phyloP scores from a whole-genome alignment of 108 stramenopile species.

The Skeletonema menzelii region DNA sequence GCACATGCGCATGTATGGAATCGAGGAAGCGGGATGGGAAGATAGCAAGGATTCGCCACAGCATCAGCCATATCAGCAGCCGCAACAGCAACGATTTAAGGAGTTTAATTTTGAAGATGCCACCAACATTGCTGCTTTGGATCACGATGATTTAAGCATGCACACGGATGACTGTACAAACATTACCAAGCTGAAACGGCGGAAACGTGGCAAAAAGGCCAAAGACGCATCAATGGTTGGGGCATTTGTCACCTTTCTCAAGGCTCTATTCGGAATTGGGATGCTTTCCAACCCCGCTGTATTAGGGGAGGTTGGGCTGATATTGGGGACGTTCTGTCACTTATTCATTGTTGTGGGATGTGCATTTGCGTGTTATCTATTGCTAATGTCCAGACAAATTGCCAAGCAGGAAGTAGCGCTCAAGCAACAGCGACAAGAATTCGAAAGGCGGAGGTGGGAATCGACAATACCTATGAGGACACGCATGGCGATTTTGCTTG shows the following conservation, averaged over 20 bases:
- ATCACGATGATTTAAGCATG: not conserved
- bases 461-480: not conserved
- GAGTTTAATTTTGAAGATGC: not conserved
- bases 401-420: slow-evolving; percentile 32
- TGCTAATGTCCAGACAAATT: slow-evolving; percentile 37
- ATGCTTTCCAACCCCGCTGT: slow-evolving; percentile 50
- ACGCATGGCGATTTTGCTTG: not conserved
- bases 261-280: slow-evolving; percentile 46
- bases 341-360: slow-evolving; percentile 45
- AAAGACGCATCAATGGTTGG: slow-evolving; percentile 38
- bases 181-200: not conserved
- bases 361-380: slow-evolving; percentile 47
- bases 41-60: not conserved
- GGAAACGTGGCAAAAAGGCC: slow-evolving; percentile 29
- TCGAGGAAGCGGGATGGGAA: not conserved
- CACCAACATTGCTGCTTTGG: not conserved
- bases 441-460: slow-evolving; percentile 10
- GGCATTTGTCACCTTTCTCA: slow-evolving; percentile 49
- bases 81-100: not conserved
- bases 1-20: not conserved
- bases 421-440: slow-evolving; percentile 7
- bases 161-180: not conserved
- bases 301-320: slow-evolving; percentile 43
- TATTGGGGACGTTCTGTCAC: slow-evolving; percentile 48
- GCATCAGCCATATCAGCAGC: not conserved